These are phyloP conservation scores for Globisporangium solare DNA, from an alignment of 352 stramenopile species.

Conservation along the genomic window DNA sequence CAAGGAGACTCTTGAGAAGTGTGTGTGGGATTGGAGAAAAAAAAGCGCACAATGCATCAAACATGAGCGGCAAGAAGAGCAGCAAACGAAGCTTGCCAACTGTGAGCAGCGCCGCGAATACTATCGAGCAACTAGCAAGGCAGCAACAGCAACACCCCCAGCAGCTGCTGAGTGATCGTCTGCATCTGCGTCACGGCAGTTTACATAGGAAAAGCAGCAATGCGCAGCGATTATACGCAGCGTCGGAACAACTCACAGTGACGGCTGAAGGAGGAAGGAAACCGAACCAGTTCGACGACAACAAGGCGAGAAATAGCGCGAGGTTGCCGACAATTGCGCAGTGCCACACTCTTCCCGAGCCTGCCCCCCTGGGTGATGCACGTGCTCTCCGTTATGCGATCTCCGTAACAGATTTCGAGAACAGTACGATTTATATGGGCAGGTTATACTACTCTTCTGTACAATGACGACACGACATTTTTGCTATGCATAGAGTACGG, in stretches of 20 bases:
- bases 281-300: constrained; percentile 1
- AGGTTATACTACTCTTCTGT: no score
- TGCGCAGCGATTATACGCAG: constrained; percentile 1
- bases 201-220: background rate
- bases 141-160: constrained; percentile 4
- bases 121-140: background rate
- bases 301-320: background rate
- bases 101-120: background rate
- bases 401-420: constrained; percentile 7
- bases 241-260: background rate
- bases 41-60: no score
- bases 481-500: constrained; percentile 33
- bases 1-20: background rate
- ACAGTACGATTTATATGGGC: background rate
- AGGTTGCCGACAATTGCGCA: background rate
- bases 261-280: background rate
- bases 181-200: background rate
- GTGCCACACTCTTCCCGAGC: no score
- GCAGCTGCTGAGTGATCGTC: constrained; percentile 3
- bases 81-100: constrained; percentile 1
- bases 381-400: background rate
- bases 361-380: no score
- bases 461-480: background rate
- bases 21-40: background rate
- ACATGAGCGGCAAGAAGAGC: constrained; percentile 2